These are phyloP conservation scores for Erigeron canadensis DNA, from an alignment of 129 eudicot genomes.

Conservation along the genomic window DNA sequence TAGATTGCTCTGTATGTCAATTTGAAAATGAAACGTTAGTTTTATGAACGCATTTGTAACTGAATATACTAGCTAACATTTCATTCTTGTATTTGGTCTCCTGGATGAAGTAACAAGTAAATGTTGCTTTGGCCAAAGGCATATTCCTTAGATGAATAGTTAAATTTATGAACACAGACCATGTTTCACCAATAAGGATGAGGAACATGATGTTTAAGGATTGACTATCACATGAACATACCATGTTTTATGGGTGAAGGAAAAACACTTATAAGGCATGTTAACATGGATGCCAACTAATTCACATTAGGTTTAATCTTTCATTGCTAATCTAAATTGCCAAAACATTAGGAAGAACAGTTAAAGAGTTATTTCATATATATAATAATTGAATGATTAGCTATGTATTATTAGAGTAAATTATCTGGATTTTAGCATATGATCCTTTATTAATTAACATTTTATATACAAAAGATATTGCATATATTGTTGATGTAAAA, in stretches of 20 bases:
- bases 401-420: background rate
- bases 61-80: background rate
- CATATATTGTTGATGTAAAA: background rate
- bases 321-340: background rate
- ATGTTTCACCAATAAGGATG: background rate
- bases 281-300: constrained; percentile 3
- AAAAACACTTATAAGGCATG: constrained; percentile 16
- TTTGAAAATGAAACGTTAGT: background rate
- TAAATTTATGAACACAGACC: background rate
- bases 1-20: constrained; percentile 23
- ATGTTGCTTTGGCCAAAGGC: background rate
- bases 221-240: constrained; percentile 1
- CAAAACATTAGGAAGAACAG: background rate
- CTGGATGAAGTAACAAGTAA: background rate
- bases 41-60: background rate
- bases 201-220: constrained; percentile 12
- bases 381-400: background rate
- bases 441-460: background rate
- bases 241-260: constrained; percentile 12
- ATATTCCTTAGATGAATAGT: too few species aligned
- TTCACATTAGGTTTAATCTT: background rate
- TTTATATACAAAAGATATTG: background rate
- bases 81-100: background rate
- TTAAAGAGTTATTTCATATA: too few species aligned
- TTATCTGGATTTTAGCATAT: background rate